Evolutionary conservation across 192 early-diverging fungal genomes (phyloP).

Genomic region (Coemansia reversa): DNA sequence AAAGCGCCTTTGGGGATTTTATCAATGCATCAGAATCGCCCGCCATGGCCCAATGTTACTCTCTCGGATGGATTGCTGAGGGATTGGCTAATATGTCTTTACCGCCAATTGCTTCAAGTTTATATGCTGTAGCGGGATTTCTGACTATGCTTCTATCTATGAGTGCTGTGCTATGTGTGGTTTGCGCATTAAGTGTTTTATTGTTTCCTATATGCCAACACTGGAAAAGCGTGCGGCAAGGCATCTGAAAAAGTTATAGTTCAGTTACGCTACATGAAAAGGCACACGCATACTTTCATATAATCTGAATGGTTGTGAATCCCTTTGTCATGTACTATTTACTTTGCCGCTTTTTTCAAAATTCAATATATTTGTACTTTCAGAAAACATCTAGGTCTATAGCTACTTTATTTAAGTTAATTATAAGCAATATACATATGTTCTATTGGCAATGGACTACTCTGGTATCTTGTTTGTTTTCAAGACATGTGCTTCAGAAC

Average conservation of each 20-base stretch:
- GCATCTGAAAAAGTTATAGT: neutral
- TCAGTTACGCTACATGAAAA: neutral
- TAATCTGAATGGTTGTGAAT: slow-evolving; percentile 23
- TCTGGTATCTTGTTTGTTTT: too few relatives aligned
- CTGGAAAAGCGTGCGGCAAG: slow-evolving; percentile 8
- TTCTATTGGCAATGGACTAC: too few relatives aligned
- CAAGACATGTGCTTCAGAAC: neutral
- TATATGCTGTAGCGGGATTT: slow-evolving; percentile 33
- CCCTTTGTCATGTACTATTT: slow-evolving; percentile 8
- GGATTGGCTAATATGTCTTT: slow-evolving; percentile 46
- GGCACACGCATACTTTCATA: slow-evolving; percentile 1
- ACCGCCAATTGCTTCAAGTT: slow-evolving; percentile 32
- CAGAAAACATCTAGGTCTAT: neutral
- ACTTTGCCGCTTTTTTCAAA: slow-evolving; percentile 12
- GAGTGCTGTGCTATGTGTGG: slow-evolving; percentile 32
- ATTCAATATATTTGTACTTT: neutral
- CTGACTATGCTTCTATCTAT: slow-evolving; percentile 40
- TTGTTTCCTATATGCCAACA: slow-evolving; percentile 20
- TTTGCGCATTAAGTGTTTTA: slow-evolving; percentile 24
- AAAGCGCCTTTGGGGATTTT: slow-evolving; percentile 53
- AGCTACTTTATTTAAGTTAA: neutral
- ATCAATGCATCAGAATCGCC: slow-evolving; percentile 37
- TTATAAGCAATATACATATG: too few relatives aligned
- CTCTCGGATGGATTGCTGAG: slow-evolving; percentile 47
- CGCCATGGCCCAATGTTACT: slow-evolving; percentile 53